Evolutionary conservation across 306 rosid genomes (phyloP), one percentile per base, ranked within the genome.

Genomic region (Datisca glomerata): DNA sequence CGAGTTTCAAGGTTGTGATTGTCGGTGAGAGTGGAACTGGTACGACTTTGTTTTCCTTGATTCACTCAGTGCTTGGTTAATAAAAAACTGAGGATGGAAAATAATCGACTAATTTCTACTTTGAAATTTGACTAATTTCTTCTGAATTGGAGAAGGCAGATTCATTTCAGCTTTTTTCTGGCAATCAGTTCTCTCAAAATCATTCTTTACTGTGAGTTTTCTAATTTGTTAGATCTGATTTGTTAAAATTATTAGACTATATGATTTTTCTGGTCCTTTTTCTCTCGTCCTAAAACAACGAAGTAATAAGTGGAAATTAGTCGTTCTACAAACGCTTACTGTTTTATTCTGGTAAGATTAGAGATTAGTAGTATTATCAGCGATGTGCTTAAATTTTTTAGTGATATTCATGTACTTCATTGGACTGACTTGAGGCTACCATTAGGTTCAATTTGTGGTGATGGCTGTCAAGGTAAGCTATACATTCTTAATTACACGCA

Each of bases 291-390:
- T 5, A 2, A 24, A 59, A 29, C 28, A 41, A 16, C 24, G 45
- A 29, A 16, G 39, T n/a, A n/a, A n/a, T 18, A 32, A 18, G 18
- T 43, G 46, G 9, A 15, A 43, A 24, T 21, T 56, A n/a, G n/a
- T n/a, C n/a, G 39, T 12, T 20, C 28, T 60, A 53, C 41, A 10
- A 21, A 18, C 27, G 36, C 34, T 47, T 35, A 19, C 18, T 55
- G 32, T 48, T 55, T 32, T 34, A 18, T 4, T 12, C 16, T 28
- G 31, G 18, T n/a, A 38, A 14, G 8, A 4, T 38, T n/a, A n/a
- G n/a, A n/a, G n/a, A n/a, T n/a, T n/a, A n/a, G n/a, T n/a, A n/a
- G n/a, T n/a, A n/a, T n/a, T 7, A 18, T 38, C 4, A 14, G 1
- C 18, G 10, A 38, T 38, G 9, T 38, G 1, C 36, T 31, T 12